Evolutionary conservation across 768 basidiomycete species (phyloP).

Genomic region (Trametes cingulata): DNA sequence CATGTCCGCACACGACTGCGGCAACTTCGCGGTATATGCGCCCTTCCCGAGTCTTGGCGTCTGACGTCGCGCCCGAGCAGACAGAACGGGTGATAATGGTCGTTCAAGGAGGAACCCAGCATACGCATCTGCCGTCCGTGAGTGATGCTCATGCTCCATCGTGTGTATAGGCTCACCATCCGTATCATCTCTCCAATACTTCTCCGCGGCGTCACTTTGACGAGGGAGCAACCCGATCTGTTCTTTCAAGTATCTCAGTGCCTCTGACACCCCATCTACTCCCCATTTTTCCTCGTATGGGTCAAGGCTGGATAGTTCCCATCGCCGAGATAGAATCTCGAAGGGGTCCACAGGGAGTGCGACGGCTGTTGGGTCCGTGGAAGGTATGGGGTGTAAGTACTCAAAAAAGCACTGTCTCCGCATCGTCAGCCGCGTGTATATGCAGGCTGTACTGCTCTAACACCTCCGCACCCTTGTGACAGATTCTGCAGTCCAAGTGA

Average conservation of each 20-base stretch:
- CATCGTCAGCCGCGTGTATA: neutral
- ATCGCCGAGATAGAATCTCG: conserved; percentile 40
- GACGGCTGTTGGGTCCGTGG: conserved; percentile 52
- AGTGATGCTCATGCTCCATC: neutral
- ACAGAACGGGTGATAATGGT: conserved; percentile 47
- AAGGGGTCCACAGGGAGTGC: conserved; percentile 58
- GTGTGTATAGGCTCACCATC: conserved; percentile 17
- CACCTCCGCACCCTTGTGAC: conserved; percentile 43
- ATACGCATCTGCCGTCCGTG: neutral
- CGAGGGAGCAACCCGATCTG: conserved; percentile 20
- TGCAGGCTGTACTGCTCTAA: neutral
- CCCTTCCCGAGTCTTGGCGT: conserved; percentile 45
- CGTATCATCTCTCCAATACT: conserved; percentile 35
- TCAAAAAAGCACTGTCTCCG: conserved; percentile 42
- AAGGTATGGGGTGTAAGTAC: conserved; percentile 44
- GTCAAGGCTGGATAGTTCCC: conserved; percentile 36
- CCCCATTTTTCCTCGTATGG: conserved; percentile 49
- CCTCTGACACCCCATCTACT: conserved; percentile 24
- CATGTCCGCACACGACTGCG: conserved; percentile 17
- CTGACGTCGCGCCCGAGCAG: conserved; percentile 46
- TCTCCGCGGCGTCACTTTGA: conserved; percentile 21
- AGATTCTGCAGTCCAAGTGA: conserved; percentile 51
- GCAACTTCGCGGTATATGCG: conserved; percentile 34
- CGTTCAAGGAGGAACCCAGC: conserved; percentile 18
- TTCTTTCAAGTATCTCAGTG: conserved; percentile 11